Conservation (phyloP, 2,329 filamentous ascomycete species). For the Calonectria pseudoturangicola region DNA sequence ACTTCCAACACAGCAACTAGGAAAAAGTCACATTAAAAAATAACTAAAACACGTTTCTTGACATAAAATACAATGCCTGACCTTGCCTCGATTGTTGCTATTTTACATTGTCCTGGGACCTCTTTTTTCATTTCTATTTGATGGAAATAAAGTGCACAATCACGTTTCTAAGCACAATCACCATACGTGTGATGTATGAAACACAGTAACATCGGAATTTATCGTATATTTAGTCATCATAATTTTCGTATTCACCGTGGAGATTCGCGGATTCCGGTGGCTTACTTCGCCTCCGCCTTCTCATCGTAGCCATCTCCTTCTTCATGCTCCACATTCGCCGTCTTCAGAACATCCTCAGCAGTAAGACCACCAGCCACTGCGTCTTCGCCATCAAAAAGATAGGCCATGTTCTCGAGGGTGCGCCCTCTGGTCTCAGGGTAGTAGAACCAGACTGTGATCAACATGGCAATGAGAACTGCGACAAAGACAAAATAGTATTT, state of each 20-base stretch:
- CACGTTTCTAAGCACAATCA: too few relatives aligned
- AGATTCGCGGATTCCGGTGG: background rate
- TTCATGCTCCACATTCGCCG: slow-evolving; percentile 19
- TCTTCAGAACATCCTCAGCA: slow-evolving; percentile 28
- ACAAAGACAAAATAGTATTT: slow-evolving; percentile 47
- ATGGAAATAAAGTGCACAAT: too few relatives aligned
- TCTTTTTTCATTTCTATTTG: too few relatives aligned
- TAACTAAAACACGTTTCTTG: too few relatives aligned
- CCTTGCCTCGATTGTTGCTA: too few relatives aligned
- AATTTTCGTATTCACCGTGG: background rate
- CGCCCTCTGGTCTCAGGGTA: slow-evolving; percentile 42
- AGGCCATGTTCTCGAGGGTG: slow-evolving; percentile 49
- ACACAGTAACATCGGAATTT: background rate
- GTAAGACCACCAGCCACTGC: slow-evolving; percentile 23
- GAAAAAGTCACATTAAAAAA: too few relatives aligned
- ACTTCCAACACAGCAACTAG: too few relatives aligned
- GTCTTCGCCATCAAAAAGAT: slow-evolving; percentile 39
- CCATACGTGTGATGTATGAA: too few relatives aligned
- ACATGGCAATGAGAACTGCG: slow-evolving; percentile 33
- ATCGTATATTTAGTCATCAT: background rate
- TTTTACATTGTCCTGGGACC: too few relatives aligned
- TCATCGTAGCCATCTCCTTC: slow-evolving; percentile 17
- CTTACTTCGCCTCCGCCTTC: background rate
- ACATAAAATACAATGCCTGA: too few relatives aligned
- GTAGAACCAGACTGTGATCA: slow-evolving; percentile 35